Conservation (phyloP, 2,329 filamentous ascomycete genomes). For the Davidsoniella australis region DNA sequence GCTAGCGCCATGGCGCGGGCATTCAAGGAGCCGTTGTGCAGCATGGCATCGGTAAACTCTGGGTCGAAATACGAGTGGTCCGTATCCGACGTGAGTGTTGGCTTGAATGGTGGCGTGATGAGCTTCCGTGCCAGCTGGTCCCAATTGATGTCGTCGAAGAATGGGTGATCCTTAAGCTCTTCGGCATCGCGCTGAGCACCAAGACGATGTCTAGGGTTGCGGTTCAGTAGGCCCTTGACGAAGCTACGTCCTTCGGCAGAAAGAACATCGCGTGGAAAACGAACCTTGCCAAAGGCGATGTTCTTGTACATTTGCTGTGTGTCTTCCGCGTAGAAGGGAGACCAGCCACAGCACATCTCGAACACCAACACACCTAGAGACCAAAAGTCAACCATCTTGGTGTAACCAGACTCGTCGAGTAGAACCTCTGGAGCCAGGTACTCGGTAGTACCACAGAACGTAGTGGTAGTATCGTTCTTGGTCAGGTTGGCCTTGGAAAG, state of each 20-base stretch:
- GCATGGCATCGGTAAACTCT: slow-evolving; percentile 89
- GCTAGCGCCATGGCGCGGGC: slow-evolving; percentile 77
- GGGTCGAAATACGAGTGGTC: slow-evolving; percentile 98
- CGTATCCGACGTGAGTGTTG: slow-evolving; percentile 85
- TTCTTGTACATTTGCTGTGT: slow-evolving; percentile 99
- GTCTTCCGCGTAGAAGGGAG: slow-evolving; percentile 95
- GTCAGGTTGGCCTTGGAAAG: slow-evolving; percentile 94
- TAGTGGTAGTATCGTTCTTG: slow-evolving; percentile 95
- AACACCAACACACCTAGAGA: slow-evolving; percentile 94
- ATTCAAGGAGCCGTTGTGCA: slow-evolving; percentile 74
- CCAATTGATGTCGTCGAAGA: slow-evolving; percentile 94
- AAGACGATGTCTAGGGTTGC: slow-evolving; percentile 88
- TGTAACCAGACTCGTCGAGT: slow-evolving; percentile 91
- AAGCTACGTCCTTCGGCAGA: slow-evolving; percentile 94
- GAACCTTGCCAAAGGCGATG: slow-evolving; percentile 95
- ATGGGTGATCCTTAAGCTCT: slow-evolving; percentile 83
- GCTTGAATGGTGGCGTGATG: slow-evolving; percentile 92
- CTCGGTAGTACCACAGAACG: slow-evolving; percentile 95
- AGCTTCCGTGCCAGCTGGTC: slow-evolving; percentile 73
- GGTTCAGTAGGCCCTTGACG: slow-evolving; percentile 90
- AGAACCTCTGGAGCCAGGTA: slow-evolving; percentile 93
- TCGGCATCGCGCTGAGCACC: slow-evolving; percentile 83
- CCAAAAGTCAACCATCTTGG: slow-evolving; percentile 99
- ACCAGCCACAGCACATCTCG: slow-evolving; percentile 99
- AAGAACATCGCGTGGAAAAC: slow-evolving; percentile 86